These are phyloP conservation scores for Kwoniella heveanensis DNA, from an alignment of 768 basidiomycete species.

Conservation along the genomic window DNA sequence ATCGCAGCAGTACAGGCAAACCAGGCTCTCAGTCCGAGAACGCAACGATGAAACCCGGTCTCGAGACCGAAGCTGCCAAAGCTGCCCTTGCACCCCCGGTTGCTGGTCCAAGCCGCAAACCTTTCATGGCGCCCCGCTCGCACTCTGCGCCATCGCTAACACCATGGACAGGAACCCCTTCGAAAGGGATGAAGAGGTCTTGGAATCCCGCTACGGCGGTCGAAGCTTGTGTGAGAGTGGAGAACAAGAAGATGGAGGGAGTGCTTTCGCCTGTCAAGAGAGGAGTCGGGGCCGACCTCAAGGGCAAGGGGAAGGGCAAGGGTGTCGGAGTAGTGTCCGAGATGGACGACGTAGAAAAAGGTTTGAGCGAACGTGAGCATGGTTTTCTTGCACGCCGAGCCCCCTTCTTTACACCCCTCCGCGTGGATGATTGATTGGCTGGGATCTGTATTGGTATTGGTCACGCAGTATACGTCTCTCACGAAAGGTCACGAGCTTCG, in stretches of 20 bases:
- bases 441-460: neutral
- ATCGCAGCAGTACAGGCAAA: too few relatives aligned
- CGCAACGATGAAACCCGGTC: too few relatives aligned
- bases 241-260: slow-evolving; percentile 16
- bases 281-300: neutral
- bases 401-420: too few relatives aligned
- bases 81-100: neutral
- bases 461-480: slow-evolving; percentile 5
- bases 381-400: too few relatives aligned
- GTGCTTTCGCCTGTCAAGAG: neutral
- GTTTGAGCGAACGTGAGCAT: slow-evolving; percentile 20
- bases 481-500: neutral
- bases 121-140: slow-evolving; percentile 1
- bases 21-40: too few relatives aligned
- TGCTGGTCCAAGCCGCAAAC: neutral
- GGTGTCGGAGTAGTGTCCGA: neutral
- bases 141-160: slow-evolving; percentile 13
- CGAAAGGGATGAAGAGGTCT: slow-evolving; percentile 11
- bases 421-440: too few relatives aligned
- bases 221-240: slow-evolving; percentile 8
- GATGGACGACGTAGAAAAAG: slow-evolving; percentile 11
- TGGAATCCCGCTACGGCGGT: slow-evolving; percentile 8
- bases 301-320: slow-evolving; percentile 14
- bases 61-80: neutral
- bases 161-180: slow-evolving; percentile 12